phyloP scores from a whole-genome alignment of 208 protist species.

The Leptomonas seymouri region DNA sequence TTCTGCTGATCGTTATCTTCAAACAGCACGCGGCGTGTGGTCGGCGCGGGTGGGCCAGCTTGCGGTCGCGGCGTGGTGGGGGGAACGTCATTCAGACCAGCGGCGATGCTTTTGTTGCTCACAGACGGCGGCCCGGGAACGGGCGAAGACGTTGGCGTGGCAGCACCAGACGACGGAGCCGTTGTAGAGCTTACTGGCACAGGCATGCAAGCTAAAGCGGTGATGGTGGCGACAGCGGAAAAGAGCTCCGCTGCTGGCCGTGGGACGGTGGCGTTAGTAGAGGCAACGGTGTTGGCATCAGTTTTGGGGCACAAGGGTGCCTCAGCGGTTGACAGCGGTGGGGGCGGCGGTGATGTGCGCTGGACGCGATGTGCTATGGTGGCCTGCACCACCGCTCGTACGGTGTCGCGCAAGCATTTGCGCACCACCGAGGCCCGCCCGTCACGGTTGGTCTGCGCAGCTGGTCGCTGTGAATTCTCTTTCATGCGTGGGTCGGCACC shows the following conservation, averaged over 20 bases:
- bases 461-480: neutral
- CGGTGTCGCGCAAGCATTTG: conserved; percentile 33
- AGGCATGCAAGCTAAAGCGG: neutral
- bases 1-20: neutral
- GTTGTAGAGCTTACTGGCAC: neutral
- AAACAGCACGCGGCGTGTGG: conserved; percentile 1
- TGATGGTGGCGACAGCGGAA: conserved; percentile 14
- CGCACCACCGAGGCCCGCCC: conserved; percentile 26
- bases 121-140: neutral
- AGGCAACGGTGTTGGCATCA: neutral
- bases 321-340: neutral
- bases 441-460: neutral
- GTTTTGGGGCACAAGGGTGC: neutral
- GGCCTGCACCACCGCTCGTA: conserved; percentile 27
- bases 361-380: neutral
- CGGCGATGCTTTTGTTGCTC: neutral
- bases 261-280: neutral
- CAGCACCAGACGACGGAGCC: no score
- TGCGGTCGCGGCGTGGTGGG: neutral
- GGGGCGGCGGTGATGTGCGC: neutral
- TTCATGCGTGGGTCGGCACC: neutral
- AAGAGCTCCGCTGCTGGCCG: conserved; percentile 10
- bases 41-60: neutral
- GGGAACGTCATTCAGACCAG: neutral
- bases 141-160: no score